Base-by-base conservation (phyloP, 306 rosid genomes). In the Hippophae rhamnoides region DNA sequence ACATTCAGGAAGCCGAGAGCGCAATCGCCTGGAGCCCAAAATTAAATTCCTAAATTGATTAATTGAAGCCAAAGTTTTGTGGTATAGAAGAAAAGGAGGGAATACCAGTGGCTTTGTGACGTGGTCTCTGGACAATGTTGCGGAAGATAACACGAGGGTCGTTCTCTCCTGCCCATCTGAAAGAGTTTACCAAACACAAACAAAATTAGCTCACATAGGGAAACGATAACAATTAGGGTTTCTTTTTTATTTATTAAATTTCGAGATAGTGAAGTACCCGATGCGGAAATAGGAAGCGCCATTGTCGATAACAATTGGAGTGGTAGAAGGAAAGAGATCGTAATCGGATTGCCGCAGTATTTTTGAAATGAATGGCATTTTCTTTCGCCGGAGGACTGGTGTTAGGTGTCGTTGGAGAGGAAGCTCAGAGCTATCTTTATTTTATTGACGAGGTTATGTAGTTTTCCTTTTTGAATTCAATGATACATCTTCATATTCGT, bases 121-220 rank as follows among this genome's bases (percentile, higher is more conserved):
- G 99, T 38, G 95, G 99, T 69, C 99, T 73, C 82, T 88, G 99
- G 57, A 92, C 99, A 84, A 92, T 92, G 88, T 88, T 92, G 64
- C 99, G 96, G 76, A 92, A 92, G 70, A 86, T 58, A 77, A 92
- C 84, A 59, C 99, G 99, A 45, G 99, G 99, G 26, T 92, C 83
- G 56, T 81, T 49, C 82, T 88, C 99, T 41, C 99, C 96, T 0
- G 96, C 97, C 99, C 99, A 88, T 31, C 99, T 88, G 74, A 61
- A 41, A 73, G 67, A 10, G 53, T 41, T 2, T 0, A 42, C 60
- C 50, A 8, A 50, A 47, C 26, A 60, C 10, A 46, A 9, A 1
- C 0, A 8, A 25, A 13, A 31, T 46, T 45, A 45, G 9, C 10
- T 31, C 6, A 54, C 13, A 47, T 1, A 48, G 10, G 44, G 12